Evolutionary conservation across 352 stramenopile genomes (phyloP).

Genomic region (Pythium volutum): DNA sequence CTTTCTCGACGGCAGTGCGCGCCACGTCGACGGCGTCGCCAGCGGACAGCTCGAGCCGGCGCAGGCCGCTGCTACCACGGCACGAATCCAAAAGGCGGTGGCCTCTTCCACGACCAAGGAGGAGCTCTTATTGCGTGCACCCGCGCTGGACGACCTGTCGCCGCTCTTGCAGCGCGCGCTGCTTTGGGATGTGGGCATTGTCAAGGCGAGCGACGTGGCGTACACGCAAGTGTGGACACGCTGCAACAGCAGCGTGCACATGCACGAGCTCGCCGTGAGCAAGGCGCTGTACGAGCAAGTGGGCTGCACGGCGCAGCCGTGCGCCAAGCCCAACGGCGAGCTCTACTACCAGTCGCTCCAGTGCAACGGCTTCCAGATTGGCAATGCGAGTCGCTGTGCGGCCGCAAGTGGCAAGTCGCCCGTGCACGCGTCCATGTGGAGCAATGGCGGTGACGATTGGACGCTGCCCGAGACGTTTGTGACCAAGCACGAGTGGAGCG

Average conservation of each 20-base stretch:
- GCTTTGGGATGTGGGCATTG: constrained; percentile 46
- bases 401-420: constrained; percentile 19
- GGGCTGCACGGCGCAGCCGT: constrained; percentile 35
- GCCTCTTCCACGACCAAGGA: not conserved
- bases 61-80: not conserved
- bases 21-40: constrained; percentile 5
- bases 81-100: not conserved
- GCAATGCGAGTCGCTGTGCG: constrained; percentile 23
- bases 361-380: constrained; percentile 25
- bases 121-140: not conserved
- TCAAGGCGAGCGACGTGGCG: constrained; percentile 26
- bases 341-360: constrained; percentile 28
- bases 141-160: constrained; percentile 25
- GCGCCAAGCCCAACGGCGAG: constrained; percentile 32
- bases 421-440: constrained; percentile 46
- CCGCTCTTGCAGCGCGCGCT: constrained; percentile 43
- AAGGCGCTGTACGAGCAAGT: constrained; percentile 22
- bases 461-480: constrained; percentile 33
- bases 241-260: constrained; percentile 31
- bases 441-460: constrained; percentile 35
- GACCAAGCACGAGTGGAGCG: constrained; percentile 33
- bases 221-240: constrained; percentile 38
- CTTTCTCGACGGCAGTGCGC: constrained; percentile 29
- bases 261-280: constrained; percentile 40
- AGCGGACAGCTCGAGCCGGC: constrained; percentile 2